phyloP scores from a whole-genome alignment of 2,329 filamentous ascomycete species.

The Penicillium sp. region DNA sequence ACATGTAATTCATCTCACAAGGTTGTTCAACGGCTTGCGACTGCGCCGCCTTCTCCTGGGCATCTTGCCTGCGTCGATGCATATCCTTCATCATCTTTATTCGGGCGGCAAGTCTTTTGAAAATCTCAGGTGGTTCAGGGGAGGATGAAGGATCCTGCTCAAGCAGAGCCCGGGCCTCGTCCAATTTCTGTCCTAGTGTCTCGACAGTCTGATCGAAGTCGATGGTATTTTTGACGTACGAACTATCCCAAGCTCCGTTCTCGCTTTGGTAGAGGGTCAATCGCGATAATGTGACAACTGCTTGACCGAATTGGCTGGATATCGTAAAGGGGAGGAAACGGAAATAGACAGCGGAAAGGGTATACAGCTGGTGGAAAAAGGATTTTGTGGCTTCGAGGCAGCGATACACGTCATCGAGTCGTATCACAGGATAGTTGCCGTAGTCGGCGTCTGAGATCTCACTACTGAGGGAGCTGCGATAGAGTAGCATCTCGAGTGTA shows the following conservation, averaged over 20 bases:
- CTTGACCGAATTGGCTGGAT: conserved; percentile 57
- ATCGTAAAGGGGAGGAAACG: conserved; percentile 56
- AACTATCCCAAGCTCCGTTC: conserved; percentile 33
- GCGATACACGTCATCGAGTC: conserved; percentile 59
- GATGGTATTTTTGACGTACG: conserved; percentile 30
- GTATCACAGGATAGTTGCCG: conserved; percentile 45
- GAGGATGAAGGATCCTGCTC: too few relatives aligned
- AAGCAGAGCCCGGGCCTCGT: conserved; percentile 19
- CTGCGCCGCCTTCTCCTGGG: not conserved
- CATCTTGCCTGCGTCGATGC: not conserved
- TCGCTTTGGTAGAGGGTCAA: conserved; percentile 32
- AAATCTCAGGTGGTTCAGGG: conserved; percentile 21
- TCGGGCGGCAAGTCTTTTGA: not conserved
- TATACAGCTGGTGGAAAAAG: conserved; percentile 59
- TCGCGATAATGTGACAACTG: conserved; percentile 37
- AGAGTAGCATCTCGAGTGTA: conserved; percentile 37
- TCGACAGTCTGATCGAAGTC: conserved; percentile 31
- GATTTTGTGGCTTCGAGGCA: conserved; percentile 55
- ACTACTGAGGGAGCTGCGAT: conserved; percentile 32
- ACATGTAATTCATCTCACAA: not conserved
- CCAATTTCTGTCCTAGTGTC: conserved; percentile 24
- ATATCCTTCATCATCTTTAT: not conserved
- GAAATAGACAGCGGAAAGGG: conserved; percentile 52
- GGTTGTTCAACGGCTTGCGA: not conserved
- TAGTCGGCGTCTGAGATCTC: conserved; percentile 51